A percentile compares a stretch with the other conserved stretches of the same genome.
phyloP scores from a whole-genome alignment of 345 rosid genomes.

The Leavenworthia alabamica region DNA sequence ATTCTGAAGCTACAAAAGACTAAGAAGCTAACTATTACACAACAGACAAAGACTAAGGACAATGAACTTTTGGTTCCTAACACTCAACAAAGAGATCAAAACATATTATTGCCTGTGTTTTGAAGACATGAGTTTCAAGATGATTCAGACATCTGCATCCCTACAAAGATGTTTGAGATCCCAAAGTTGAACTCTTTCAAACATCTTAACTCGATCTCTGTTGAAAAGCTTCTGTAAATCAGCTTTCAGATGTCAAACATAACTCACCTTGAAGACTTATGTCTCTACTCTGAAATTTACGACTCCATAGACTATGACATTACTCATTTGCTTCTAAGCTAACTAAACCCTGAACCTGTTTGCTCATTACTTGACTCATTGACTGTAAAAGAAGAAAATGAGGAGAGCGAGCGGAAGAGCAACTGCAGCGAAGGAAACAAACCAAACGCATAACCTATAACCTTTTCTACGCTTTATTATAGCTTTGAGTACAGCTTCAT shows the following conservation, averaged over 20 bases:
- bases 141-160: background rate
- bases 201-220: background rate
- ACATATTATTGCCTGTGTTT: background rate
- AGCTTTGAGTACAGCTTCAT: constrained; percentile 54
- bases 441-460: constrained; percentile 59
- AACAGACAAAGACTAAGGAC: background rate
- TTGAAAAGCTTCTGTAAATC: background rate
- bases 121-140: background rate
- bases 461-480: constrained; percentile 60
- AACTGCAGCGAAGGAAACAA: constrained; percentile 40
- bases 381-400: constrained; percentile 33
- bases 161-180: background rate
- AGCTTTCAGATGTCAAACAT: background rate
- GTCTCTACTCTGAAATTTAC: background rate
- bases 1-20: constrained; percentile 2
- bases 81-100: background rate
- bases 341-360: background rate
- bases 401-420: constrained; percentile 34
- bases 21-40: background rate
- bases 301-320: background rate
- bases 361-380: background rate
- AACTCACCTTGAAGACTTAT: background rate
- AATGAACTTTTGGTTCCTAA: background rate
- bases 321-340: background rate
- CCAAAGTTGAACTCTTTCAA: background rate